A percentile compares a stretch with the other conserved stretches of the same genome.
phyloP scores from a whole-genome alignment of 1,284 basidiomycete species.

The Cutaneotrichosporon sp. region DNA sequence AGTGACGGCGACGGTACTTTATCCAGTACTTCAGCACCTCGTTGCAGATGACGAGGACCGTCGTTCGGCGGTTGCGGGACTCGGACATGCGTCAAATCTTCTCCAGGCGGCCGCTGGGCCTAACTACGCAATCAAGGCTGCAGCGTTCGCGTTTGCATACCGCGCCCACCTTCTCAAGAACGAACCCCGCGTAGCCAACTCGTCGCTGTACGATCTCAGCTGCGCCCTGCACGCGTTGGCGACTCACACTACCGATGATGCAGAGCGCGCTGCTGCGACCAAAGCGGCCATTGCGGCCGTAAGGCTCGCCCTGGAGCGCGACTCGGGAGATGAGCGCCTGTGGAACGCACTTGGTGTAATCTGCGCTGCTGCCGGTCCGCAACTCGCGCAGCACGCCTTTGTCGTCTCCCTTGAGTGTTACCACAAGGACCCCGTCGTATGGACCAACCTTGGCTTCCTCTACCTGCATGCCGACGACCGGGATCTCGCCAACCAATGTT shows the following conservation, averaged over 20 bases:
- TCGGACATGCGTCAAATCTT: slow-evolving; percentile 39
- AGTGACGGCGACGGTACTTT: slow-evolving; percentile 28
- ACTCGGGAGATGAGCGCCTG: slow-evolving; percentile 67
- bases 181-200: slow-evolving; percentile 55
- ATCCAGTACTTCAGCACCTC: slow-evolving; percentile 37
- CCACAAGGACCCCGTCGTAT: slow-evolving; percentile 69
- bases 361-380: slow-evolving; percentile 31
- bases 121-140: slow-evolving; percentile 54
- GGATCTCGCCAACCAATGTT: slow-evolving; percentile 78
- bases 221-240: slow-evolving; percentile 60
- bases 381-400: slow-evolving; percentile 80
- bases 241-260: slow-evolving; percentile 30
- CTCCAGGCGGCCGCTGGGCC: slow-evolving; percentile 24
- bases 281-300: slow-evolving; percentile 62
- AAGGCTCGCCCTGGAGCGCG: slow-evolving; percentile 68
- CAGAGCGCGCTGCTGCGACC: slow-evolving; percentile 45
- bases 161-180: slow-evolving; percentile 64
- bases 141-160: slow-evolving; percentile 66
- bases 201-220: slow-evolving; percentile 73
- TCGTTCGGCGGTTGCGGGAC: slow-evolving; percentile 32
- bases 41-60: slow-evolving; percentile 42
- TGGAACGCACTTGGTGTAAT: slow-evolving; percentile 61
- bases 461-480: slow-evolving; percentile 78
- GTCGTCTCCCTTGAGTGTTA: slow-evolving; percentile 83
- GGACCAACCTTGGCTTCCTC: slow-evolving; percentile 86